Conservation (phyloP, 352 stramenopile genomes). For the Pythium folliculosum region DNA sequence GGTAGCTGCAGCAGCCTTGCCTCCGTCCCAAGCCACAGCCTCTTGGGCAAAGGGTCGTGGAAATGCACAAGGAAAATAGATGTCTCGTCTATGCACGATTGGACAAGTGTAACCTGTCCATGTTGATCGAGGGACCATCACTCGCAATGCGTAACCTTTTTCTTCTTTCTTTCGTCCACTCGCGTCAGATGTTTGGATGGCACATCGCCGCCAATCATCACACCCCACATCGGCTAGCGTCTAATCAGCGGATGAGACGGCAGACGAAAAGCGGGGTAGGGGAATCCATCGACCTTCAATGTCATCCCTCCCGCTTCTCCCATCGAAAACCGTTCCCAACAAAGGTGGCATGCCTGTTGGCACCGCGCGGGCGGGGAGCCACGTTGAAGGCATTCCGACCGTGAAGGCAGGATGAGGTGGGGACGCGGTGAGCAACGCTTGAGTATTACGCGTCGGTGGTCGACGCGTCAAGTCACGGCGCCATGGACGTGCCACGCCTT, state of each 20-base stretch:
- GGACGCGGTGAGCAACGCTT: neutral
- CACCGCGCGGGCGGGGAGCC: too few species aligned
- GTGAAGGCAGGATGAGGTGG: constrained; percentile 5
- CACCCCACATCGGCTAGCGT: neutral
- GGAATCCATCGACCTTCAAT: constrained; percentile 1
- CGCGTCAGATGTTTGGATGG: constrained; percentile 16
- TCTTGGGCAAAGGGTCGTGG: too few species aligned
- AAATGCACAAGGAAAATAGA: too few species aligned
- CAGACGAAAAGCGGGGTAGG: constrained; percentile 19
- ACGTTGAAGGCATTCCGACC: neutral
- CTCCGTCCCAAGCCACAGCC: too few species aligned
- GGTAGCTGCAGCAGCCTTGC: too few species aligned
- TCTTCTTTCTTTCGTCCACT: neutral
- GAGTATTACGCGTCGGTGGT: neutral
- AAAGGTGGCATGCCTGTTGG: neutral
- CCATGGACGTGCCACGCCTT: too few species aligned
- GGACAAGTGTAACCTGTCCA: neutral
- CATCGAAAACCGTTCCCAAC: neutral
- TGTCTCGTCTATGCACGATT: neutral
- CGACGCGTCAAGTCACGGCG: too few species aligned
- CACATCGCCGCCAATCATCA: constrained; percentile 13
- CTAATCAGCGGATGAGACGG: constrained; percentile 19
- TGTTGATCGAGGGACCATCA: neutral
- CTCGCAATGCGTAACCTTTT: neutral
- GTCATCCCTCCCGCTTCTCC: neutral